Percentiles rank a stretch among this genome's conserved stretches.
Conservation (phyloP, 2,329 filamentous ascomycete species). For the Colletotrichum sidae region DNA sequence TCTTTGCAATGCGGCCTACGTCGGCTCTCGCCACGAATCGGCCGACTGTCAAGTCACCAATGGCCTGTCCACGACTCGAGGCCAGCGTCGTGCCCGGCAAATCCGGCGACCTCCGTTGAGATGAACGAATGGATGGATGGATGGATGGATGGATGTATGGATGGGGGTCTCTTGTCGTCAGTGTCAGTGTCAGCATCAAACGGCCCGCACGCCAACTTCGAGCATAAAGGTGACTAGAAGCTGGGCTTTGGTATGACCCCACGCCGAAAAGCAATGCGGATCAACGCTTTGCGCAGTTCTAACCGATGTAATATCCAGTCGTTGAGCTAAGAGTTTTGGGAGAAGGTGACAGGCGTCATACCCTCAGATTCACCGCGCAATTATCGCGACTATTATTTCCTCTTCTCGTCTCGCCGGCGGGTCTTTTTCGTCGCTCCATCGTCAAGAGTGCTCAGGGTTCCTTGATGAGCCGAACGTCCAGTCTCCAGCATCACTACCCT, state of each 20-base stretch:
- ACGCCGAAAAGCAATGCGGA: background rate
- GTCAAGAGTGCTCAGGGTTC: too few relatives aligned
- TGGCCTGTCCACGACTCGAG: slow-evolving; percentile 20
- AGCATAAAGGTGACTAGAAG: background rate
- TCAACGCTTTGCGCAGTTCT: background rate
- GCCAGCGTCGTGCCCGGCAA: slow-evolving; percentile 8
- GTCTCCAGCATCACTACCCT: background rate
- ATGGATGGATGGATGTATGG: too few relatives aligned
- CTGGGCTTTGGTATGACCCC: too few relatives aligned
- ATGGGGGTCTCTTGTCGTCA: slow-evolving; percentile 1
- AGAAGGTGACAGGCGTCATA: slow-evolving; percentile 4
- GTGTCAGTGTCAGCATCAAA: background rate
- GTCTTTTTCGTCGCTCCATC: background rate
- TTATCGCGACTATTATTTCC: slow-evolving; percentile 3
- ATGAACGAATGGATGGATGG: too few relatives aligned
- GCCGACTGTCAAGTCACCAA: background rate
- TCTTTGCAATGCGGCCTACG: slow-evolving; percentile 23
- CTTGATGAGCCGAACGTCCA: background rate
- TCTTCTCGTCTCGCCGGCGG: background rate
- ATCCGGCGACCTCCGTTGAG: slow-evolving; percentile 22
- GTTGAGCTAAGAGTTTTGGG: background rate
- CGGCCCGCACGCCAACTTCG: slow-evolving; percentile 7
- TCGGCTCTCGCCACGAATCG: slow-evolving; percentile 16
- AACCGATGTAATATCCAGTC: background rate
- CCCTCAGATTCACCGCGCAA: background rate